phyloP scores from a whole-genome alignment of 495 filamentous ascomycete genomes.

The Cairneyella variabilis region DNA sequence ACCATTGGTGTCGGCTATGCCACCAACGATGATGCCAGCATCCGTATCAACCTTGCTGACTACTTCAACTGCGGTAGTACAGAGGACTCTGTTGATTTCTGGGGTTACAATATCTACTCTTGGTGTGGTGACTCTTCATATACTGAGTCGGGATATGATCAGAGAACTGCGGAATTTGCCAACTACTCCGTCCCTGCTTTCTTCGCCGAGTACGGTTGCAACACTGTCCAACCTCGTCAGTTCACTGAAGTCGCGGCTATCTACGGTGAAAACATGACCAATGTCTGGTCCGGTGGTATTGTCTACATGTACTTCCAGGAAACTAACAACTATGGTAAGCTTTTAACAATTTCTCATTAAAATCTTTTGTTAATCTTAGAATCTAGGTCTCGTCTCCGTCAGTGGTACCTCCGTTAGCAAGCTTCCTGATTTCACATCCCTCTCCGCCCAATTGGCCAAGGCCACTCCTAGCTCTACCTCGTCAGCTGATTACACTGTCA shows the following conservation, averaged over 20 bases:
- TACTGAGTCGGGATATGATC: constrained; percentile 68
- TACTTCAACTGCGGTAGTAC: constrained; percentile 87
- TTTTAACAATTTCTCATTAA: background rate
- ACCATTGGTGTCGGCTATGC: constrained; percentile 91
- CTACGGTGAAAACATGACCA: constrained; percentile 75
- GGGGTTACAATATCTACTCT: constrained; percentile 98
- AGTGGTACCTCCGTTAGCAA: constrained; percentile 52
- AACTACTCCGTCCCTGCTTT: constrained; percentile 90
- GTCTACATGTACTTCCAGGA: constrained; percentile 98
- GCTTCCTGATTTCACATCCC: constrained; percentile 68
- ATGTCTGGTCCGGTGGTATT: constrained; percentile 88
- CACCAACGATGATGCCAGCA: constrained; percentile 81
- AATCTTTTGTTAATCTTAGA: constrained; percentile 14
- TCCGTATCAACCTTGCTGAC: constrained; percentile 72
- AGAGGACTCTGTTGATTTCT: constrained; percentile 77
- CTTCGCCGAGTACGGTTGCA: constrained; percentile 98
- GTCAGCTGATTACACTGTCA: constrained; percentile 66
- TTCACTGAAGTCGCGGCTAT: constrained; percentile 87
- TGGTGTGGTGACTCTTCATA: constrained; percentile 89
- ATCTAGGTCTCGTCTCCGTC: constrained; percentile 60
- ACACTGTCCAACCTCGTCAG: constrained; percentile 64
- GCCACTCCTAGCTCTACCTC: constrained; percentile 63
- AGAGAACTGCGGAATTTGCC: constrained; percentile 74
- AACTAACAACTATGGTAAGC: constrained; percentile 75
- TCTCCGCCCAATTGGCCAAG: constrained; percentile 65